Evolutionary conservation across 2,329 filamentous ascomycete genomes (phyloP).

Genomic region (Fusarium metavorans): DNA sequence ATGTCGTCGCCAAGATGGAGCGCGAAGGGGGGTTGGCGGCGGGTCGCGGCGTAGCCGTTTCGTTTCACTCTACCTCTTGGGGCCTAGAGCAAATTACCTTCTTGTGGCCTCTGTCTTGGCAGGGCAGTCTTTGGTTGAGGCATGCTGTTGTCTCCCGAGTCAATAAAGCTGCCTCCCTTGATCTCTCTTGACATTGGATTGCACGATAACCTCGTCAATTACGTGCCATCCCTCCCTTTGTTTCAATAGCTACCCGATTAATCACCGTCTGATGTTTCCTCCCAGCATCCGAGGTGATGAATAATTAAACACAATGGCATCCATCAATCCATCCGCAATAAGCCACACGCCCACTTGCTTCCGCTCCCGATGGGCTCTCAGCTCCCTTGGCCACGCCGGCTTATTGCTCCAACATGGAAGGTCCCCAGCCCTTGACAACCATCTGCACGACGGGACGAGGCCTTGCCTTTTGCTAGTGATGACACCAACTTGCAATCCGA

Average conservation of each 20-base stretch:
- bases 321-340: background rate
- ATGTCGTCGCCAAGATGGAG: conserved; percentile 8
- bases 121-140: conserved; percentile 19
- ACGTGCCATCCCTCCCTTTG: conserved; percentile 3
- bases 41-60: conserved; percentile 39
- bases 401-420: conserved; percentile 8
- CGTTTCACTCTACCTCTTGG: conserved; percentile 39
- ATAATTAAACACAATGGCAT: background rate
- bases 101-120: conserved; percentile 28
- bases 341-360: conserved; percentile 11
- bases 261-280: background rate
- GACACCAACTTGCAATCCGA: conserved; percentile 27
- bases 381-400: conserved; percentile 3
- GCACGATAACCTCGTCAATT: background rate
- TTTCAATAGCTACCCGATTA: conserved; percentile 24
- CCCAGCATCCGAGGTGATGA: background rate
- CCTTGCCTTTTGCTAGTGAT: background rate
- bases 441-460: background rate
- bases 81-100: conserved; percentile 40
- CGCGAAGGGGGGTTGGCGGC: conserved; percentile 23
- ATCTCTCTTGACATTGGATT: background rate
- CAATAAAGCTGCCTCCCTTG: conserved; percentile 11
- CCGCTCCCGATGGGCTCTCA: background rate
- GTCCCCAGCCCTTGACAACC: background rate
- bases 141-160: background rate